Evolutionary conservation across 2,329 filamentous ascomycete genomes (phyloP).

Genomic region (Leptosphaerulina australis): DNA sequence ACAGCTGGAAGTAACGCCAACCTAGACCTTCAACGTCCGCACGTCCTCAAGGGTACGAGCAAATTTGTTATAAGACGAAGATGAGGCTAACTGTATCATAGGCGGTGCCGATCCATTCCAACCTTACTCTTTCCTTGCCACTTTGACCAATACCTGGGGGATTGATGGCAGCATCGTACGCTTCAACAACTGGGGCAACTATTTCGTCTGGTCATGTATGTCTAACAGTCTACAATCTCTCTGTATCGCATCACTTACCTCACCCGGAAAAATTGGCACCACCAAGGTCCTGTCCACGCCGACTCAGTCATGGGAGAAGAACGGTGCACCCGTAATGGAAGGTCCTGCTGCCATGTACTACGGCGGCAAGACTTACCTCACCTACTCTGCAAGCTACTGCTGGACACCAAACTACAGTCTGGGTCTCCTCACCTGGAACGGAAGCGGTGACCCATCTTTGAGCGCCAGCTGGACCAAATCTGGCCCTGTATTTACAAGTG

Average conservation of each 20-base stretch:
- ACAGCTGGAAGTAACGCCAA: slow-evolving; percentile 56
- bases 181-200: slow-evolving; percentile 56
- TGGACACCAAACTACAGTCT: slow-evolving; percentile 62
- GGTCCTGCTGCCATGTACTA: slow-evolving; percentile 61
- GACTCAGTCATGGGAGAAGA: slow-evolving; percentile 58
- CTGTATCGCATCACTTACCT: slow-evolving; percentile 50
- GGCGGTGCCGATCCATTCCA: slow-evolving; percentile 61
- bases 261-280: slow-evolving; percentile 53
- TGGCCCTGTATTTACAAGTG: slow-evolving; percentile 59
- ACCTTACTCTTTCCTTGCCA: slow-evolving; percentile 56
- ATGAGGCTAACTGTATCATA: slow-evolving; percentile 24
- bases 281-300: slow-evolving; percentile 59
- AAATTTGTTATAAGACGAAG: neutral
- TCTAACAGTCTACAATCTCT: slow-evolving; percentile 52
- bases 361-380: slow-evolving; percentile 59
- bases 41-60: slow-evolving; percentile 58
- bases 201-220: slow-evolving; percentile 63
- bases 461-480: slow-evolving; percentile 59
- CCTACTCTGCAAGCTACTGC: slow-evolving; percentile 63
- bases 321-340: slow-evolving; percentile 61
- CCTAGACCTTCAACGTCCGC: slow-evolving; percentile 57
- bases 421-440: slow-evolving; percentile 61
- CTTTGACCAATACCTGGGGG: slow-evolving; percentile 52
- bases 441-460: slow-evolving; percentile 54
- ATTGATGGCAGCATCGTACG: slow-evolving; percentile 62